Conservation (phyloP, 768 basidiomycete species). For the Rubroboletus satanas region DNA sequence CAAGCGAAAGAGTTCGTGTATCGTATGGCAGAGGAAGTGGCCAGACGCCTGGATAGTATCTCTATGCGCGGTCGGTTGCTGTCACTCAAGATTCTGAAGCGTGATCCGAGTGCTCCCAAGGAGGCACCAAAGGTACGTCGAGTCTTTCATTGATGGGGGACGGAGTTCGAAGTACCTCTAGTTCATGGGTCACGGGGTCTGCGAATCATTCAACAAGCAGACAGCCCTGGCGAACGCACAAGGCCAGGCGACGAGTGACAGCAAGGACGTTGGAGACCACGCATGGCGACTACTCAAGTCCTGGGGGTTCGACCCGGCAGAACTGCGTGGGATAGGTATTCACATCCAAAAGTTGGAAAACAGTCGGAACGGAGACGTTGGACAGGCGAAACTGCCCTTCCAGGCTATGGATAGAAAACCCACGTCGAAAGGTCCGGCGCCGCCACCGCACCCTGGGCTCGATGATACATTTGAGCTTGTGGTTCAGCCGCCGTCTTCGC, state of each 20-base stretch:
- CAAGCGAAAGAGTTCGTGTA: constrained; percentile 78
- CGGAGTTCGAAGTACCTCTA: constrained; percentile 27
- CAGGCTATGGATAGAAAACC: constrained; percentile 21
- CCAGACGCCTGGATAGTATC: constrained; percentile 63
- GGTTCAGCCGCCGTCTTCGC: constrained; percentile 34
- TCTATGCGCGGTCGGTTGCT: constrained; percentile 69
- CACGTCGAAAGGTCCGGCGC: neutral
- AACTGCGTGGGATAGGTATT: constrained; percentile 89
- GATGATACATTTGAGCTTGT: constrained; percentile 17
- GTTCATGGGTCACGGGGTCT: constrained; percentile 91
- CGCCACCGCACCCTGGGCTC: constrained; percentile 2
- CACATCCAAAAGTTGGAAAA: constrained; percentile 87
- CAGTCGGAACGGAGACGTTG: constrained; percentile 34
- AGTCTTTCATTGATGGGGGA: neutral
- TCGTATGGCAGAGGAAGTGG: constrained; percentile 75
- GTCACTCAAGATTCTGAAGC: constrained; percentile 85
- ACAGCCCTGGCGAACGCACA: constrained; percentile 52
- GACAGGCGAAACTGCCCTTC: constrained; percentile 65
- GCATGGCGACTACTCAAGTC: constrained; percentile 72
- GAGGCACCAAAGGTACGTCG: constrained; percentile 81
- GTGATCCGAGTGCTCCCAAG: constrained; percentile 79
- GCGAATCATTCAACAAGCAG: constrained; percentile 79
- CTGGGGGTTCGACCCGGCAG: constrained; percentile 75
- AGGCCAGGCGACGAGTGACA: constrained; percentile 71
- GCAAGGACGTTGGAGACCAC: constrained; percentile 64